Evolutionary conservation across 495 filamentous ascomycete genomes (phyloP).

Genomic region (Penicillium steckii): DNA sequence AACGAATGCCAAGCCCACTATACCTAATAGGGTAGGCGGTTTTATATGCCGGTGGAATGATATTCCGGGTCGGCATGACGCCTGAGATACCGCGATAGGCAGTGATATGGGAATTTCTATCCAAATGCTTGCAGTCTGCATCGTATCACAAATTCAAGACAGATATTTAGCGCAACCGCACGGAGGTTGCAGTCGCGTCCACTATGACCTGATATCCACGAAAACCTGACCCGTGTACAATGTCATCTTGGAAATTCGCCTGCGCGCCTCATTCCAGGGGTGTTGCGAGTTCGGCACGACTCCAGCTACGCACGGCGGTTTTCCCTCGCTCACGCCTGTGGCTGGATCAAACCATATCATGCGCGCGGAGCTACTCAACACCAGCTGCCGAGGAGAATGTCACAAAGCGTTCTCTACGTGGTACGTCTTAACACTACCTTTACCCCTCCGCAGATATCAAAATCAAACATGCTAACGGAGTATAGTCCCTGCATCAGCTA

Average conservation of each 20-base stretch:
- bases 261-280: slow-evolving; percentile 38
- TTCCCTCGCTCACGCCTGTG: slow-evolving; percentile 18
- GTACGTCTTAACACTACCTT: slow-evolving; percentile 22
- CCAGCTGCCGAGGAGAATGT: slow-evolving; percentile 22
- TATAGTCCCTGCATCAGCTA: slow-evolving; percentile 56
- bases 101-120: slow-evolving; percentile 11
- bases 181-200: slow-evolving; percentile 9
- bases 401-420: slow-evolving; percentile 29
- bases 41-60: background rate
- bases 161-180: slow-evolving; percentile 5
- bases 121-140: background rate
- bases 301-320: slow-evolving; percentile 26
- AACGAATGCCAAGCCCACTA: too few species aligned
- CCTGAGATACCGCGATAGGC: slow-evolving; percentile 1
- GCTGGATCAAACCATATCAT: background rate
- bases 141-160: background rate
- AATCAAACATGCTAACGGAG: slow-evolving; percentile 19
- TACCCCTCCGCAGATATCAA: background rate
- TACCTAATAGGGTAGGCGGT: background rate
- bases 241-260: slow-evolving; percentile 30
- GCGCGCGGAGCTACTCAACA: slow-evolving; percentile 22
- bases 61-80: background rate
- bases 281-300: slow-evolving; percentile 29
- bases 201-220: slow-evolving; percentile 22
- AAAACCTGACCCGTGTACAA: slow-evolving; percentile 7